Conservation (phyloP, 441 rosid genomes). For the Jatropha multifida region DNA sequence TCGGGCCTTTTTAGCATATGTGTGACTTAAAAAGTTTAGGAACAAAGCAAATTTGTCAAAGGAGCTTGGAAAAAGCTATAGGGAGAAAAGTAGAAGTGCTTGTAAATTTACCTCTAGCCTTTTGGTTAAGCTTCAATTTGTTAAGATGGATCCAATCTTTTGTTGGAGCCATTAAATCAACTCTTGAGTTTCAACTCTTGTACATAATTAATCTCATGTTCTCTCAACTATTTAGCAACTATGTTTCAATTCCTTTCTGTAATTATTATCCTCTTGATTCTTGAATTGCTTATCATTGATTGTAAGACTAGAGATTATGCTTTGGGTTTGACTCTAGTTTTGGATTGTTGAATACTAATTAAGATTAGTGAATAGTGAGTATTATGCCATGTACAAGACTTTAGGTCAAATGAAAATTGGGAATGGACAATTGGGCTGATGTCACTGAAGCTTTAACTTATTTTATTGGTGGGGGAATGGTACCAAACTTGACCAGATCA, state of each 20-base stretch:
- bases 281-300: not conserved
- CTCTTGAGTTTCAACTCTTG: slow-evolving; percentile 17
- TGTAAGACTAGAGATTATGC: not conserved
- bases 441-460: not conserved
- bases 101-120: slow-evolving; percentile 29
- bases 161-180: slow-evolving; percentile 36
- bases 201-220: slow-evolving; percentile 12
- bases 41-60: slow-evolving; percentile 10
- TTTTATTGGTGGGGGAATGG: slow-evolving; percentile 17
- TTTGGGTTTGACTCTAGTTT: slow-evolving; percentile 20
- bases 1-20: slow-evolving; percentile 8
- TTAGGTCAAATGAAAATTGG: slow-evolving; percentile 4
- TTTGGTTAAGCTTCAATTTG: slow-evolving; percentile 17
- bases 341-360: slow-evolving; percentile 11
- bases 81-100: slow-evolving; percentile 12
- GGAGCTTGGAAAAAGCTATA: slow-evolving; percentile 9
- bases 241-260: too few relatives aligned
- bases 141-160: slow-evolving; percentile 34
- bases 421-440: not conserved
- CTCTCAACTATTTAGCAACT: not conserved
- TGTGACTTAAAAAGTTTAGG: slow-evolving; percentile 19
- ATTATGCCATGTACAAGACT: not conserved
- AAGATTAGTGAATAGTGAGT: not conserved
- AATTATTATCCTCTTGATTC: not conserved
- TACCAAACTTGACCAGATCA: slow-evolving; percentile 28